phyloP scores from a whole-genome alignment of 2,329 filamentous ascomycete species.

The Cytospora leucostoma region DNA sequence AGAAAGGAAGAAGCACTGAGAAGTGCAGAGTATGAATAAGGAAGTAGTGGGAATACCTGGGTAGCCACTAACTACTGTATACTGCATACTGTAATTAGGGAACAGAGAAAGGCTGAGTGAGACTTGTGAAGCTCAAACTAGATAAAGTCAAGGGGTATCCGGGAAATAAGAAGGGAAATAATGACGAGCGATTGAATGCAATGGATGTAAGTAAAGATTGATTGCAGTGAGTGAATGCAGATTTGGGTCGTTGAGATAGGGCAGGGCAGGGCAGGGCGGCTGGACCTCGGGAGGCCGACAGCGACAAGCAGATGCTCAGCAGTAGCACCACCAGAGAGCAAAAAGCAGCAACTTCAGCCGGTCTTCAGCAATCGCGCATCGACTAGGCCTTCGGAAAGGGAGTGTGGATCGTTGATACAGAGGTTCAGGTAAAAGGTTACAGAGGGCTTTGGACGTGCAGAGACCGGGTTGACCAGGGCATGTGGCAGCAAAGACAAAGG shows the following conservation, averaged over 20 bases:
- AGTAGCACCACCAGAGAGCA: background rate
- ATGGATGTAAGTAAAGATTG: too few relatives aligned
- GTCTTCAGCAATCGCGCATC: slow-evolving; percentile 23
- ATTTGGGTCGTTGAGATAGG: too few relatives aligned
- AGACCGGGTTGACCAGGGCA: slow-evolving; percentile 16
- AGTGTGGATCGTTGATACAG: slow-evolving; percentile 12
- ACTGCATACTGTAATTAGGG: background rate
- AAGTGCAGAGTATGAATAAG: background rate
- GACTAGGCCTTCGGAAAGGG: slow-evolving; percentile 11
- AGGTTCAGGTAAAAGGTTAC: slow-evolving; percentile 20
- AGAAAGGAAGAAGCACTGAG: background rate
- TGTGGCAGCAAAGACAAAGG: slow-evolving; percentile 24
- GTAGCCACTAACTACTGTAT: background rate
- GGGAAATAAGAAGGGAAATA: background rate
- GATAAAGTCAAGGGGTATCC: background rate
- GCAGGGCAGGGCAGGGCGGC: background rate
- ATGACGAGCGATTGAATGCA: too few relatives aligned
- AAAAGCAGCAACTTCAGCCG: slow-evolving; percentile 12
- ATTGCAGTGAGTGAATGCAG: too few relatives aligned
- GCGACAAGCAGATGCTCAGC: background rate
- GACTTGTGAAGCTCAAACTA: background rate
- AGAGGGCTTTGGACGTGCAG: slow-evolving; percentile 11
- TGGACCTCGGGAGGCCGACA: background rate
- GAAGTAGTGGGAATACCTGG: background rate
- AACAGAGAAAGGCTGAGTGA: background rate